Evolutionary conservation across 2,329 filamentous ascomycete genomes (phyloP).

Genomic region (Fusarium veterinarium): DNA sequence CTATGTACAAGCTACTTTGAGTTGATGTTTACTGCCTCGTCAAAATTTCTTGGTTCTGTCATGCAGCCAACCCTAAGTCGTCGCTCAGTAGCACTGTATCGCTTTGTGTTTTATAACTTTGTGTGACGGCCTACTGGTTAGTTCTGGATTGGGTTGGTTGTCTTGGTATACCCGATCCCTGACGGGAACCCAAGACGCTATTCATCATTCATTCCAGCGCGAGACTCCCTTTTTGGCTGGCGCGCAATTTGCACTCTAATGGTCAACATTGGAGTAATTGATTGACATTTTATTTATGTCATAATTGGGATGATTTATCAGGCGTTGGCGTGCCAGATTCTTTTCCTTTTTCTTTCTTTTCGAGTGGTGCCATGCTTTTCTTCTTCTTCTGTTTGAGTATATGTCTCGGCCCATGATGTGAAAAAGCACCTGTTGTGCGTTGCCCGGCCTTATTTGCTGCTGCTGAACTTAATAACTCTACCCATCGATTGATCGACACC

Average conservation of each 20-base stretch:
- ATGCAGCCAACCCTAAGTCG: background rate
- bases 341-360: background rate
- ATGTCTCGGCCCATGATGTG: slow-evolving; percentile 21
- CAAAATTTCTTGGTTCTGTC: background rate
- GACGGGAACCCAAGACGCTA: slow-evolving; percentile 10
- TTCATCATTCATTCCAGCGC: slow-evolving; percentile 28
- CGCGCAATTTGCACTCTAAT: slow-evolving; percentile 22
- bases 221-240: slow-evolving; percentile 22
- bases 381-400: slow-evolving; percentile 8
- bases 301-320: background rate
- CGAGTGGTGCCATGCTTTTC: background rate
- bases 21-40: background rate
- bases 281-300: slow-evolving; percentile 14
- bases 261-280: slow-evolving; percentile 17
- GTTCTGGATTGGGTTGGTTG: background rate
- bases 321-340: background rate
- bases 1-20: background rate
- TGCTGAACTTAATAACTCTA: slow-evolving; percentile 5
- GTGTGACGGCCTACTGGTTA: background rate
- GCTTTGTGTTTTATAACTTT: slow-evolving; percentile 7
- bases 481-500: slow-evolving; percentile 8
- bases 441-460: slow-evolving; percentile 14
- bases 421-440: slow-evolving; percentile 13
- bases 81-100: background rate
- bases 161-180: slow-evolving; percentile 16